These are phyloP conservation scores for Fistulifera pelliculosa DNA, from an alignment of 108 stramenopile species.

Conservation along the genomic window DNA sequence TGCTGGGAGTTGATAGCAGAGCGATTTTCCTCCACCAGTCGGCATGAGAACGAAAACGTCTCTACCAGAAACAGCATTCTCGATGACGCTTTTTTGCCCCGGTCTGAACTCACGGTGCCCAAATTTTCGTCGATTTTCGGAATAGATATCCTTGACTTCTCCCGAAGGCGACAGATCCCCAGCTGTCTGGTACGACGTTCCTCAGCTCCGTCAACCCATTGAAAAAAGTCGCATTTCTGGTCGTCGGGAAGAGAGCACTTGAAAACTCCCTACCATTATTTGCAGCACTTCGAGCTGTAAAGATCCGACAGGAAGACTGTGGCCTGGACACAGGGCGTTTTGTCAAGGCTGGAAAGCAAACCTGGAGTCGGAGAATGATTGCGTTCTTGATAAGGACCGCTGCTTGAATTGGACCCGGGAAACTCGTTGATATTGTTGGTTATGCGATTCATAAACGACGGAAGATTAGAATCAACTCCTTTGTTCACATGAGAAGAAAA, in stretches of 20 bases:
- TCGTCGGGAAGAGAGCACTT: slow-evolving; percentile 68
- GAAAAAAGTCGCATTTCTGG: slow-evolving; percentile 73
- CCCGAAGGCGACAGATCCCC: background rate
- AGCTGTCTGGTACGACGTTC: slow-evolving; percentile 19
- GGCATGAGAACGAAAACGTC: slow-evolving; percentile 99
- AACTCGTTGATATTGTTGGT: background rate
- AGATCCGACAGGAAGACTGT: slow-evolving; percentile 51
- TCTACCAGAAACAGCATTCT: slow-evolving; percentile 77
- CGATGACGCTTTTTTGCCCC: slow-evolving; percentile 87
- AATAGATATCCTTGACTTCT: slow-evolving; percentile 40
- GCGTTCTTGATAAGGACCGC: background rate
- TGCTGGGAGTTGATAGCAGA: slow-evolving; percentile 96
- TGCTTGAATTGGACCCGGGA: background rate
- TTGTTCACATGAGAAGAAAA: background rate
- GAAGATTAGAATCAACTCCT: background rate
- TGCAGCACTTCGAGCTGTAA: slow-evolving; percentile 51
- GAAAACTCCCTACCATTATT: slow-evolving; percentile 76
- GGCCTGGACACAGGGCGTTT: slow-evolving; percentile 69
- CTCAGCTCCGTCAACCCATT: slow-evolving; percentile 77
- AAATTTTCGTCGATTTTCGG: slow-evolving; percentile 71
- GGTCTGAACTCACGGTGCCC: slow-evolving; percentile 84
- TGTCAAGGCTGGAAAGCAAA: background rate
- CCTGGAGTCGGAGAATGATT: background rate
- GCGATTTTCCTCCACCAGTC: slow-evolving; percentile 88
- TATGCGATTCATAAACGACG: background rate